Evolutionary conservation across 2,329 filamentous ascomycete genomes (phyloP).

Genomic region (Epichloe gansuensis): DNA sequence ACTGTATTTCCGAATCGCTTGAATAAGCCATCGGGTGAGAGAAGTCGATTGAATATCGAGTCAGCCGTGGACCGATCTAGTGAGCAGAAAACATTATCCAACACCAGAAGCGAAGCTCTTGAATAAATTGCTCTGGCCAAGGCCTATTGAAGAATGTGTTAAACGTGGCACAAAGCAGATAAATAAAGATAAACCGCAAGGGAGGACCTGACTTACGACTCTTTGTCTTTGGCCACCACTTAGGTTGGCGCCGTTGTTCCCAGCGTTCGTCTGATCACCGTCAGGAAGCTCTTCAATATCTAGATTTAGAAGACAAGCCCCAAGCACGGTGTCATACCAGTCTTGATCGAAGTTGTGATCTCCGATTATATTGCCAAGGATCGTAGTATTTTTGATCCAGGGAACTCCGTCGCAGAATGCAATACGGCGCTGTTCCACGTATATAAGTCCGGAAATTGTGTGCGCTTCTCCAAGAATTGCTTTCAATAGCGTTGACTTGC

Average conservation of each 20-base stretch:
- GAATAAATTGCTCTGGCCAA: conserved; percentile 31
- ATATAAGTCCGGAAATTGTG: conserved; percentile 6
- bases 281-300: conserved; percentile 30
- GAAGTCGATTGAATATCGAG: background rate
- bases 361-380: conserved; percentile 15
- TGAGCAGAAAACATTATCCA: conserved; percentile 1
- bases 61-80: background rate
- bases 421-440: background rate
- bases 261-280: conserved; percentile 19
- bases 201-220: conserved; percentile 11
- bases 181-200: background rate
- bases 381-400: conserved; percentile 13
- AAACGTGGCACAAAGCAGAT: background rate
- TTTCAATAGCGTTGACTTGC: conserved; percentile 6
- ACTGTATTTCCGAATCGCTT: background rate
- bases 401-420: conserved; percentile 12
- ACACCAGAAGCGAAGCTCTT: conserved; percentile 17
- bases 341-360: conserved; percentile 5
- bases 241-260: conserved; percentile 21
- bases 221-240: conserved; percentile 26
- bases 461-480: conserved; percentile 7
- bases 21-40: background rate
- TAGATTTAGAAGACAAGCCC: conserved; percentile 23
- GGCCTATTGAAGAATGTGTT: conserved; percentile 10
- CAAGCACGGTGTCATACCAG: conserved; percentile 9